These are phyloP conservation scores for Diddensiella caesifluorescens DNA, from an alignment of 805 yeast species.

Conservation along the genomic window DNA sequence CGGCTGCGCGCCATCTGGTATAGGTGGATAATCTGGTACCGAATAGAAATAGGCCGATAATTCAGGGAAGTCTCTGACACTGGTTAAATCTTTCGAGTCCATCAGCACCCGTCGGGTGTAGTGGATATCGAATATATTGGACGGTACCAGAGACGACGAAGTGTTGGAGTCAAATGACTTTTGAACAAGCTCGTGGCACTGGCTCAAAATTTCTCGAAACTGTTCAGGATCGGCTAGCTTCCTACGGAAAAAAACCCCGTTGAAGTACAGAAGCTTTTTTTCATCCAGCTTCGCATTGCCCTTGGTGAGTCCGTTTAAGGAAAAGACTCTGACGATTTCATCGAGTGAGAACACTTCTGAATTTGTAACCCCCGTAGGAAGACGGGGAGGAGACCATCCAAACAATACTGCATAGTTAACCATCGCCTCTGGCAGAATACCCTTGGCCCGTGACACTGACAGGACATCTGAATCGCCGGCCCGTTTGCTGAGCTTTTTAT, in stretches of 20 bases:
- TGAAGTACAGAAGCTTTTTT: conserved; percentile 68
- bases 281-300: conserved; percentile 92
- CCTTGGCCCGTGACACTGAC: conserved; percentile 47
- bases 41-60: conserved; percentile 39
- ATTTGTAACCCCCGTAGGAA: conserved; percentile 34
- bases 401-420: conserved; percentile 81
- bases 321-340: conserved; percentile 52
- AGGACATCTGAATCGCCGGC: conserved; percentile 74
- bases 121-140: conserved; percentile 15
- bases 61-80: conserved; percentile 47
- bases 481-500: conserved; percentile 72
- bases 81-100: conserved; percentile 45
- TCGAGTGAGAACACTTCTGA: conserved; percentile 30
- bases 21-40: conserved; percentile 8
- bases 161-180: background rate
- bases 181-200: conserved; percentile 9
- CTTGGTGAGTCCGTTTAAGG: conserved; percentile 69
- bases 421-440: conserved; percentile 80
- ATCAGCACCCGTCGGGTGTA: conserved; percentile 38
- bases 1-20: no score
- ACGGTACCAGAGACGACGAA: background rate
- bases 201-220: conserved; percentile 35
- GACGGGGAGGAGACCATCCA: conserved; percentile 83
- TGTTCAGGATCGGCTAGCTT: conserved; percentile 37
- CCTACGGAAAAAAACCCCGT: conserved; percentile 57